These are phyloP conservation scores for Kalmanozyma brasiliensis DNA, from an alignment of 1,284 basidiomycete species.

Conservation along the genomic window DNA sequence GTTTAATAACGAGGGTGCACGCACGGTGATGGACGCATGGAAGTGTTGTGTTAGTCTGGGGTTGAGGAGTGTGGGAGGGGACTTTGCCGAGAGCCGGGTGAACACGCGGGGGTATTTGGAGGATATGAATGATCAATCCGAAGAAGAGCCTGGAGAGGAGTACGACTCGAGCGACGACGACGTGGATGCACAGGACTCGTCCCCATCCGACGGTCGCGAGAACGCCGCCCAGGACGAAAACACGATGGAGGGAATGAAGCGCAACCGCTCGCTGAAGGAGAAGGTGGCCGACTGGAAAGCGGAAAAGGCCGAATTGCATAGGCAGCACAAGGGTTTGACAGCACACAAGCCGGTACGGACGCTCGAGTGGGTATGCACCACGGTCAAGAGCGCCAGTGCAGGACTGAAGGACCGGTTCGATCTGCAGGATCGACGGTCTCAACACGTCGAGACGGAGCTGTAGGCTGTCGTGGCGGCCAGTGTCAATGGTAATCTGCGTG, in stretches of 20 bases:
- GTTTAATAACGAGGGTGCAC: constrained; percentile 42
- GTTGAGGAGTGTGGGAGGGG: constrained; percentile 34
- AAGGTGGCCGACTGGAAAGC: constrained; percentile 46
- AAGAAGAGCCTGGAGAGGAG: neutral
- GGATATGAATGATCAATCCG: constrained; percentile 3
- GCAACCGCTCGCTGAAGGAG: constrained; percentile 22
- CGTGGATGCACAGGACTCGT: neutral
- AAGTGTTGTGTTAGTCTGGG: constrained; percentile 39
- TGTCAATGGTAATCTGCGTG: too few species aligned
- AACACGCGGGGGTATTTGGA: neutral
- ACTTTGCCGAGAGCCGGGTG: constrained; percentile 31
- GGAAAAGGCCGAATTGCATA: constrained; percentile 45
- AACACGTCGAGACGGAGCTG: constrained; percentile 46
- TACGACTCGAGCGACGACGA: constrained; percentile 1
- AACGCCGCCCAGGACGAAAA: constrained; percentile 12
- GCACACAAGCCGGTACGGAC: constrained; percentile 49
- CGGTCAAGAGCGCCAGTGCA: constrained; percentile 16
- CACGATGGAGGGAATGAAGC: constrained; percentile 14
- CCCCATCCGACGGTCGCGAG: too few species aligned
- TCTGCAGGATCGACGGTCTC: constrained; percentile 30
- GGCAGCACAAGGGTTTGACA: constrained; percentile 48
- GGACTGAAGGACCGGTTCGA: constrained; percentile 21
- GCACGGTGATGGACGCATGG: constrained; percentile 52
- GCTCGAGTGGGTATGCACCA: constrained; percentile 35
- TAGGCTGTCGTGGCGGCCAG: constrained; percentile 5